These are phyloP conservation scores for Euphrasia confusa DNA, from an alignment of 257 asterid genomes.

Conservation along the genomic window DNA sequence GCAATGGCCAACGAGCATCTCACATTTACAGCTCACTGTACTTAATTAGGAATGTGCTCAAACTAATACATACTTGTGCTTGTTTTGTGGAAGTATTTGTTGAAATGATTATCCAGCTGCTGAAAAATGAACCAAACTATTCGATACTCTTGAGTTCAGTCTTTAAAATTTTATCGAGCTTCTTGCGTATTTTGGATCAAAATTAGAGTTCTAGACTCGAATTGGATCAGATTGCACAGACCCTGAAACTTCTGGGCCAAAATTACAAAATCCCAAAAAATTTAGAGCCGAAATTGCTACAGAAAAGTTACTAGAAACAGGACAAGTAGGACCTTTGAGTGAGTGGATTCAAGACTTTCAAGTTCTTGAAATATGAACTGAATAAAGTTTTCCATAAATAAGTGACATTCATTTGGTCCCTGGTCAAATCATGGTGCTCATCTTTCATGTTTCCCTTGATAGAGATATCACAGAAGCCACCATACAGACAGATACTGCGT, in stretches of 20 bases:
- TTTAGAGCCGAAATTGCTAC: not conserved
- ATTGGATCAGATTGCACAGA: too few relatives aligned
- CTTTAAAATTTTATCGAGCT: too few relatives aligned
- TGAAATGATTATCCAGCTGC: not conserved
- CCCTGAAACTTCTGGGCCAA: too few relatives aligned
- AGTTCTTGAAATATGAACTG: constrained; percentile 3
- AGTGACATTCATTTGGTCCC: not conserved
- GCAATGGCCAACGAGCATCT: constrained; percentile 4
- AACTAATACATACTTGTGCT: not conserved
- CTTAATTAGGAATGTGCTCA: too few relatives aligned
- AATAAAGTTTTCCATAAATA: not conserved
- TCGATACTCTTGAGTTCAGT: not conserved
- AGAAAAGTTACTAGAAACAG: not conserved
- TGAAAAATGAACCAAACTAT: too few relatives aligned
- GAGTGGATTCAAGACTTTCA: constrained; percentile 1
- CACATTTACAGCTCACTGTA: not conserved
- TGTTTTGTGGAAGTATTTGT: not conserved
- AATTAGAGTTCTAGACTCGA: too few relatives aligned
- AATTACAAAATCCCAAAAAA: too few relatives aligned
- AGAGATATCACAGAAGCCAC: not conserved
- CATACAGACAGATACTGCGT: not conserved
- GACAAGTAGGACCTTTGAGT: not conserved
- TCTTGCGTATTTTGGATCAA: too few relatives aligned
- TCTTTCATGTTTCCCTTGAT: not conserved
- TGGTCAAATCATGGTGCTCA: not conserved